Evolutionary conservation across 257 asterid species (phyloP), one percentile per base, ranked within the genome.

Genomic region (Gentiana dahurica): DNA sequence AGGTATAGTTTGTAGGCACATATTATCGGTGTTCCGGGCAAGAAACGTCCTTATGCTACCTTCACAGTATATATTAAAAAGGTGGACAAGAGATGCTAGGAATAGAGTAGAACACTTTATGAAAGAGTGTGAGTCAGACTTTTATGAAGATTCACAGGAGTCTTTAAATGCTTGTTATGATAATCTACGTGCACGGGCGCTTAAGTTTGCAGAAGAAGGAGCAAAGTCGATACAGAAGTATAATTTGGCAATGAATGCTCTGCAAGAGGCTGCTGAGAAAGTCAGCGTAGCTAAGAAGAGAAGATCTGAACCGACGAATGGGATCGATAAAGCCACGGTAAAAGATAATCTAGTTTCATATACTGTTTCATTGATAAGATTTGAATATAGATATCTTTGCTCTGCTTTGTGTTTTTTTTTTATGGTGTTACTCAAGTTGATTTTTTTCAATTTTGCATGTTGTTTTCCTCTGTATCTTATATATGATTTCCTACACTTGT

Each of bases 21-120:
- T 90, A 57, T 72, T 90, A 78, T 87, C 98, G 39, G 98, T 87
- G 49, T 90, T 90, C 79, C 84, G 94, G 34, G 98, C 87, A 46
- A 82, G 94, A n/a, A 90, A 90, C 70, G 81, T 90, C 34, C 96
- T 87, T 36, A 86, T 91, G 8, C 65, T 90, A 70, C 96, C 98
- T 44, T 60, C 89, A 11, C 94, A 74, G 61, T 90, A 84, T 73
- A 87, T 90, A 62, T 69, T 87, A 72, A 87, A 84, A 68, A 79
- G 98, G 60, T 90, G 98, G 98, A 90, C 98, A 12, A 79, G 77
- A 77, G 80, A 84, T 60, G 96, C 96, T 59, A 84, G 68, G 76
- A 71, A 71, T 67, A 55, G 36, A 12, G 66, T 60, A 15, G 24
- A 15, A 15, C 0, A 15, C 24, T 0, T 15, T 15, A 15, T 15